Conservation (phyloP, 2,329 filamentous ascomycete species). For the Tetracladium maxilliforme region DNA sequence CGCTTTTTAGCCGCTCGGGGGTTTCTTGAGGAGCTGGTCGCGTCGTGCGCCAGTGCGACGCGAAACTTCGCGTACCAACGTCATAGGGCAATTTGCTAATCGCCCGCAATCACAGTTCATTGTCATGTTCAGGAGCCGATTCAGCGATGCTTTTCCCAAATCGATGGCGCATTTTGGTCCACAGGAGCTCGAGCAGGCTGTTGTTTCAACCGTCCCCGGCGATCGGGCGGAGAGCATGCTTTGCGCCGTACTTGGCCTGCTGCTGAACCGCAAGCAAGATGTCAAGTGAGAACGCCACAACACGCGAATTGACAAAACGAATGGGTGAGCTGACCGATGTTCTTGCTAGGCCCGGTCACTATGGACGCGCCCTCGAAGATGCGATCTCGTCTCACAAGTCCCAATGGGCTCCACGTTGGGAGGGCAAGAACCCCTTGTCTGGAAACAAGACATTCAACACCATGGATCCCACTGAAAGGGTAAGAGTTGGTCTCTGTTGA, state of each 20-base stretch:
- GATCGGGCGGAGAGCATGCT: conserved; percentile 78
- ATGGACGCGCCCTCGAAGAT: conserved; percentile 86
- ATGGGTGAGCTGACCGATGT: conserved; percentile 7
- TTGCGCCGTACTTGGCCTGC: conserved; percentile 74
- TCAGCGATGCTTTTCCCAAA: conserved; percentile 77
- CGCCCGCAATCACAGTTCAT: conserved; percentile 56
- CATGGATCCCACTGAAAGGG: conserved; percentile 70
- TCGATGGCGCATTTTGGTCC: conserved; percentile 82
- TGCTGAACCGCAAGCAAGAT: conserved; percentile 95
- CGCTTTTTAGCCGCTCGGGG: conserved; percentile 11
- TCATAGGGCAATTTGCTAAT: conserved; percentile 11
- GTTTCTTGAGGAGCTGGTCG: conserved; percentile 13
- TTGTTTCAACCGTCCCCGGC: conserved; percentile 63
- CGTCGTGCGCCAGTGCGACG: too few relatives aligned
- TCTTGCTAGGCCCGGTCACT: conserved; percentile 64
- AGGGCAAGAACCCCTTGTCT: conserved; percentile 66
- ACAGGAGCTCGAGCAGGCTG: conserved; percentile 83
- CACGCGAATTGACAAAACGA: conserved; percentile 1
- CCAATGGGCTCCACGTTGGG: conserved; percentile 83
- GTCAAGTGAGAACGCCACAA: conserved; percentile 61
- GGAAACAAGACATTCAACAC: conserved; percentile 68
- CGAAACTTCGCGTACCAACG: conserved; percentile 33
- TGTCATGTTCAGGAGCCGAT: conserved; percentile 93
- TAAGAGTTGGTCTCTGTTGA: conserved; percentile 25
- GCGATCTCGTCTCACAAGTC: conserved; percentile 70